Evolutionary conservation across 148 eudicot genomes (phyloP), one percentile per base, ranked within the genome.

Genomic region (Rhododendron simsii): DNA sequence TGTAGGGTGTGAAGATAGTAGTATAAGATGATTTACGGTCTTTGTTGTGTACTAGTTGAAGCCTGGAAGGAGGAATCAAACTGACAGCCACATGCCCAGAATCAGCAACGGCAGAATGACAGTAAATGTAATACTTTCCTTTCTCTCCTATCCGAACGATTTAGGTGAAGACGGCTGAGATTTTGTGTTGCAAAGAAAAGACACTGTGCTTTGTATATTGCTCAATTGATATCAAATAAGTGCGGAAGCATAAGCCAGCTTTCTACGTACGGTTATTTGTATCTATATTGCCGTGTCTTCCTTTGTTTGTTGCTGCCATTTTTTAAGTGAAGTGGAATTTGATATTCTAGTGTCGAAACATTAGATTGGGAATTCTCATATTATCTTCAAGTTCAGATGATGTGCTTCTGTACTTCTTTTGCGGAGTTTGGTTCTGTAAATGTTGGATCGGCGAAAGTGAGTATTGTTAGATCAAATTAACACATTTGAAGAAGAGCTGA

Each of bases 41-140:
- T 71, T 33, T 82, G 76, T 28, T 74, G 75, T 83, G 82, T 69
- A 21, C 33, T 45, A 45, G 82, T 86, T 63, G 75, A 61, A 33
- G 55, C 41, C 71, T 44, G 83, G 23, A 63, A 57, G 30, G 44
- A 82, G 65, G 86, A 76, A 35, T 74, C 28, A 48, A 35, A 21
- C 2, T 1, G 44, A 51, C 67, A 33, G 65, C 67, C 35, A 2
- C 63, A 9, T 74, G 69, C 80, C 80, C 59, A 74, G 80, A 84
- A 50, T 73, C 55, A 50, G 65, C 26, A 13, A 6, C 48, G 6
- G 14, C 33, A 0, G 33, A 48, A 30, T 23, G 35, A 51, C 33
- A 50, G 59, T 21, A 84, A 63, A 84, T 71, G 23, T 84, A 14
- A 50, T 5, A 1, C 51, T 20, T 8, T 13, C 50, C 21, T 73